phyloP scores from a whole-genome alignment of 1,284 basidiomycete species.

The Gomphus sp. region DNA sequence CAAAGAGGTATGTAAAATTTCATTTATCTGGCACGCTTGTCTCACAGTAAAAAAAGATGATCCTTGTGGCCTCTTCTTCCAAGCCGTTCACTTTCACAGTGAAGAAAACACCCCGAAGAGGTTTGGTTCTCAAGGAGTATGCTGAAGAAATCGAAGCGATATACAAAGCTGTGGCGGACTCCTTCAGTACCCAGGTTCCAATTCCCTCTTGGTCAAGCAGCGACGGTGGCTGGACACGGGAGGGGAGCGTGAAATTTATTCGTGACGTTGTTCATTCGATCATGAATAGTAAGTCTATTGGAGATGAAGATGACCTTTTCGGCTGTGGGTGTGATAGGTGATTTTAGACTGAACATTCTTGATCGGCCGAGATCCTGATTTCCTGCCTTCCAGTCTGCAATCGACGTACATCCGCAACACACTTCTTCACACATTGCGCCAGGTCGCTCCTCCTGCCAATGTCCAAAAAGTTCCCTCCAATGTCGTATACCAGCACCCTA shows the following conservation, averaged over 20 bases:
- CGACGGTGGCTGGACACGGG: slow-evolving; percentile 17
- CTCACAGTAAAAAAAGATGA: too few species aligned
- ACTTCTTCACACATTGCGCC: too few species aligned
- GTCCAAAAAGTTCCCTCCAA: too few species aligned
- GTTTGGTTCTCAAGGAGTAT: slow-evolving; percentile 20
- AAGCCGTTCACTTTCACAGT: slow-evolving; percentile 24
- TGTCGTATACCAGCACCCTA: too few species aligned
- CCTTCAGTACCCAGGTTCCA: slow-evolving; percentile 10
- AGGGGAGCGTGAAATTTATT: slow-evolving; percentile 11
- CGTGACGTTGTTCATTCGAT: too few species aligned
- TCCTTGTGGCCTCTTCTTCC: slow-evolving; percentile 21
- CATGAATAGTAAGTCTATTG: slow-evolving; percentile 6
- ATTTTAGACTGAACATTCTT: background rate
- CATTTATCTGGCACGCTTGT: too few species aligned
- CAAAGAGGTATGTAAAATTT: slow-evolving; percentile 23
- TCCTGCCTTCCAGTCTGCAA: too few species aligned
- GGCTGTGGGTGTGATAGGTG: slow-evolving; percentile 17
- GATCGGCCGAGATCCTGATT: too few species aligned
- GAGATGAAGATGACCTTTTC: slow-evolving; percentile 15
- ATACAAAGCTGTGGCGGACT: slow-evolving; percentile 17
- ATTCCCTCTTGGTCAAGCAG: background rate
- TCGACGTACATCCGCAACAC: too few species aligned
- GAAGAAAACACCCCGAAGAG: slow-evolving; percentile 23
- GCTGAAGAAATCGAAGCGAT: slow-evolving; percentile 23
- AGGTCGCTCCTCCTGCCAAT: too few species aligned